Conservation (phyloP, 139 green algal genomes). For the Bryopsis sp. region DNA sequence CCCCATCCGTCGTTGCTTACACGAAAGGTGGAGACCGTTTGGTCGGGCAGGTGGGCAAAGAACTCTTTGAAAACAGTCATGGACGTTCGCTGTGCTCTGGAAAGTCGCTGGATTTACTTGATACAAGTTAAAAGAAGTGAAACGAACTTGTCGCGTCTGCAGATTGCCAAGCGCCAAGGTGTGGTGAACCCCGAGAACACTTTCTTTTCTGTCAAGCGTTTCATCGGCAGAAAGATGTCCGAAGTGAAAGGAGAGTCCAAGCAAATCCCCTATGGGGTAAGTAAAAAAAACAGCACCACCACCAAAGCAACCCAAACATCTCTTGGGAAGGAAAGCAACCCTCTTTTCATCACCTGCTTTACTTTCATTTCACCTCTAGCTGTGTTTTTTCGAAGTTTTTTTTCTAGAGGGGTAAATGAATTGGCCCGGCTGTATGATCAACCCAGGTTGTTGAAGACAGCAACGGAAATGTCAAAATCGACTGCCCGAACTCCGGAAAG, state of each 20-base stretch:
- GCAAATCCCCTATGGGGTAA: constrained; percentile 82
- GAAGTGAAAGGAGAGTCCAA: constrained; percentile 89
- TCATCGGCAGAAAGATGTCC: constrained; percentile 88
- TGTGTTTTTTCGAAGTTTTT: too few species aligned
- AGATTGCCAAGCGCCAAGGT: constrained; percentile 98
- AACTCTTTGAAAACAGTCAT: too few species aligned
- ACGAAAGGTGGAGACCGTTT: constrained; percentile 88
- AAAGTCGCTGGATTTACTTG: too few species aligned
- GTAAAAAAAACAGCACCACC: constrained; percentile 16
- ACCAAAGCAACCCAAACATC: background rate
- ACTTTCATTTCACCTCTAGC: background rate
- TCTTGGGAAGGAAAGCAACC: background rate
- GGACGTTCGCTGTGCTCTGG: too few species aligned
- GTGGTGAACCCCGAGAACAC: constrained; percentile 99
- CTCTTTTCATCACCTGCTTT: background rate
- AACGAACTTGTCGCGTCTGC: constrained; percentile 23
- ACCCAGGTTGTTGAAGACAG: constrained; percentile 55
- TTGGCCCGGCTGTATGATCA: too few species aligned
- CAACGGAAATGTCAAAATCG: constrained; percentile 93
- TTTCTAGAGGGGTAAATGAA: too few species aligned
- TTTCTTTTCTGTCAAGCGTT: constrained; percentile 98
- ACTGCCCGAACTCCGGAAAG: constrained; percentile 77
- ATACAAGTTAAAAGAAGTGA: too few species aligned
- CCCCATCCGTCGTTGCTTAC: constrained; percentile 94
- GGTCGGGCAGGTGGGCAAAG: constrained; percentile 82